These are phyloP conservation scores for Diaporthe citriasiana DNA, from an alignment of 2,329 filamentous ascomycete species.

Conservation along the genomic window DNA sequence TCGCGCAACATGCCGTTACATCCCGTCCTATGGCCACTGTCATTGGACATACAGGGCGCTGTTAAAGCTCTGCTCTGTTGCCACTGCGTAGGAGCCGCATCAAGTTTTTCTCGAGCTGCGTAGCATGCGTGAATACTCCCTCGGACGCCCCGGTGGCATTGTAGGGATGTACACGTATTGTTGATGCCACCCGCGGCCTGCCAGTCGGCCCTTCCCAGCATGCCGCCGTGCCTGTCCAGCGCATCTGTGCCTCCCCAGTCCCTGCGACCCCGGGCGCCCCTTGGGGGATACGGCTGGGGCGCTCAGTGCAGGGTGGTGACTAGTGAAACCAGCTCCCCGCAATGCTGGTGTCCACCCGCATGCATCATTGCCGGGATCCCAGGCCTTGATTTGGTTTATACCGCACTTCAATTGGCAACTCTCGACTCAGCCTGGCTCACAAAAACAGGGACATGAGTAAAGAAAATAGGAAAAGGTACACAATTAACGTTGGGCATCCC, in stretches of 20 bases:
- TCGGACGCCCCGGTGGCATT: neutral
- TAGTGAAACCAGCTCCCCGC: constrained; percentile 11
- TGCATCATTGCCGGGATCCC: neutral
- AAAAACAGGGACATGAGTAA: constrained; percentile 6
- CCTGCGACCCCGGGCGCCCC: neutral
- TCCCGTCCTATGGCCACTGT: neutral
- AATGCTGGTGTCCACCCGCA: constrained; percentile 1
- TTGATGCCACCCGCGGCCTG: neutral
- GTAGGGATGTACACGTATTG: neutral
- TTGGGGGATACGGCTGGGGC: neutral
- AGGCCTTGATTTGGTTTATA: neutral
- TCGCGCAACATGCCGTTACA: neutral
- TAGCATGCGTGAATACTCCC: constrained; percentile 1
- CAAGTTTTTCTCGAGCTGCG: neutral
- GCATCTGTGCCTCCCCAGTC: constrained; percentile 5
- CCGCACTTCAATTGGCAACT: neutral
- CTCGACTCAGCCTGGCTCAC: neutral
- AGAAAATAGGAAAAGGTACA: neutral
- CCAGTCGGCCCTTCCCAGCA: neutral
- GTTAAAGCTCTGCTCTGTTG: neutral
- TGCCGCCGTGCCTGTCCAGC: neutral
- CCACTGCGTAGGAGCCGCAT: neutral
- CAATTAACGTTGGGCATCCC: neutral
- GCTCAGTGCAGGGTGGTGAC: neutral
- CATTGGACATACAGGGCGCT: neutral